Conservation (phyloP, 768 basidiomycete species). For the Kwoniella mangroviensis region DNA sequence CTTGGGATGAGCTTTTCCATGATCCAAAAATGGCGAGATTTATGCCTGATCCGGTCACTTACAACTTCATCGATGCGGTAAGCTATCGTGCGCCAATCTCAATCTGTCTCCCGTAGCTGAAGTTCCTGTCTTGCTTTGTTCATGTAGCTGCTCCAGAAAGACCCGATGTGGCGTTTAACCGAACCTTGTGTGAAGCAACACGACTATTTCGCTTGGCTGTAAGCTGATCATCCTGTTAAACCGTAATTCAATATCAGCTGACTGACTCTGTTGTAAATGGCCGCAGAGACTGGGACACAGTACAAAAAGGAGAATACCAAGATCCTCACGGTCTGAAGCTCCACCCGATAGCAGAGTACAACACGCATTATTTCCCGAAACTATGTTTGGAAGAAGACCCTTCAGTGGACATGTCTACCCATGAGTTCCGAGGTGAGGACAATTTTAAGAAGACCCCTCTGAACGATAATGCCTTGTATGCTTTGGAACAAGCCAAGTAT, state of each 20-base stretch:
- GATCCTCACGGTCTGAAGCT: conserved; percentile 61
- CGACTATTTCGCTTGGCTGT: conserved; percentile 95
- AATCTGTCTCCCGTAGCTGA: too few relatives aligned
- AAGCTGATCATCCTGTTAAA: conserved; percentile 54
- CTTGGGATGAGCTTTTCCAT: conserved; percentile 41
- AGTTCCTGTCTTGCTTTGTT: too few relatives aligned
- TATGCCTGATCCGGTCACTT: conserved; percentile 92
- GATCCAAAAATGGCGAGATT: conserved; percentile 60
- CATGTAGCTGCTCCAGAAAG: conserved; percentile 91
- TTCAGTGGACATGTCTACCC: conserved; percentile 67
- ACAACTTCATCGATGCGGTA: conserved; percentile 91
- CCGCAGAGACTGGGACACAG: conserved; percentile 61
- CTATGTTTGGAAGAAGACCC: conserved; percentile 96
- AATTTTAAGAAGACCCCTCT: conserved; percentile 22
- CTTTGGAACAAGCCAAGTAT: conserved; percentile 33
- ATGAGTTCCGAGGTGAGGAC: conserved; percentile 19
- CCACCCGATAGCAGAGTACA: conserved; percentile 73
- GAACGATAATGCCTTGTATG: conserved; percentile 44
- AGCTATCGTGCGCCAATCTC: too few relatives aligned
- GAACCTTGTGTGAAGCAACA: conserved; percentile 93
- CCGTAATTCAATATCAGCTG: neutral
- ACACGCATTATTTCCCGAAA: conserved; percentile 97
- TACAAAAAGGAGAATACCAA: conserved; percentile 75
- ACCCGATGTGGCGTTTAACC: conserved; percentile 85
- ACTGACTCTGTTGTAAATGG: conserved; percentile 7